Evolutionary conservation across 495 filamentous ascomycete genomes (phyloP), one percentile per base, ranked within the genome.

Genomic region (Penicillium steckii): DNA sequence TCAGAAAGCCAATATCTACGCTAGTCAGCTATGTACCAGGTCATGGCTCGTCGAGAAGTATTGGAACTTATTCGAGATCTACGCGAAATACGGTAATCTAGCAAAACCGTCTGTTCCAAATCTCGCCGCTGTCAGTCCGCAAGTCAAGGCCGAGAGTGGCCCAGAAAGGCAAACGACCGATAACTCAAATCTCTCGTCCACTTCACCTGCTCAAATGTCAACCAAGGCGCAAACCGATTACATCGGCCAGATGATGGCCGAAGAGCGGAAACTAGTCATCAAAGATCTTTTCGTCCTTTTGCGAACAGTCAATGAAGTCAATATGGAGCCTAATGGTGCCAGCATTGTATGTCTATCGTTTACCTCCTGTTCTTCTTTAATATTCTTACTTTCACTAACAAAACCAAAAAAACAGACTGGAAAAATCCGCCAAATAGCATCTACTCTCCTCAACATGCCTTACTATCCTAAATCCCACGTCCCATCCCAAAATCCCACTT

Each of bases 1-100:
- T 19, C 89, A 95, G 61, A 91, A 90, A 59, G 84, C 84, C 18
- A 93, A 91, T 56, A 87, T 96, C 21, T 87, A 90, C 53, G 81
- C 82, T 6, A 88, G 82, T 38, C 84, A 89, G 57, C 72, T 96
- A 1, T 81, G 80, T 3, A 91, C 88, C 2, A 79, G 90, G 18
- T 89, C 86, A 0, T 90, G 85, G 59, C 78, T 90, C n/a, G 85
- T 93, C 2, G 88, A 95, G 55, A 89, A 88, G 57, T 94, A 90
- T 60, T 86, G 84, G 67, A 82, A 76, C 57, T 71, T 88, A 0
- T 80, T 79, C 42, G 82, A 87, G 32, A 77, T 77, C 5, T 79
- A 78, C 55, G 61, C 62, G 13, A 65, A 54, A 38, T 68, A 68
- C 19, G 62, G 62, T 3, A 59, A 61, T 12, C 63, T 61, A 2